Percentiles rank a stretch among this genome's conserved stretches.
phyloP scores from a whole-genome alignment of 2,329 filamentous ascomycete species.

The Neofusicoccum umdonicola region DNA sequence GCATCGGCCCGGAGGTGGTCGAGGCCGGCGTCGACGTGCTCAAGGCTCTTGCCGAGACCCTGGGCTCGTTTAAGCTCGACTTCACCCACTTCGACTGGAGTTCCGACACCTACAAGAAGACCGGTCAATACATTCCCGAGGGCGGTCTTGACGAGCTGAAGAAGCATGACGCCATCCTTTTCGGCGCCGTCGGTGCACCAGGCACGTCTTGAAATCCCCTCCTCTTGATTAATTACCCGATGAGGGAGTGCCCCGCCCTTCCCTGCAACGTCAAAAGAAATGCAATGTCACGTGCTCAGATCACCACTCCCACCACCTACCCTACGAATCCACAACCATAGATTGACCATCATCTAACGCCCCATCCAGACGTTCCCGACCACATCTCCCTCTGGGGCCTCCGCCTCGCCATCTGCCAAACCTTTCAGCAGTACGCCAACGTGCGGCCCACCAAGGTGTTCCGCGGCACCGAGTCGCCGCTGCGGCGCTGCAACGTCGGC shows the following conservation, averaged over 20 bases:
- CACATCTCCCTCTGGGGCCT: conserved; percentile 58
- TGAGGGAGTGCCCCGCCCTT: no score
- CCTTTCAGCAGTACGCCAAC: conserved; percentile 58
- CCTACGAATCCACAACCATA: background rate
- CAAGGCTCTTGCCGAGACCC: conserved; percentile 50
- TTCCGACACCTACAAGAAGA: conserved; percentile 64
- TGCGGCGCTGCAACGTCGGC: conserved; percentile 51
- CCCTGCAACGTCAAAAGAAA: no score
- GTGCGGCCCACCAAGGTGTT: conserved; percentile 60
- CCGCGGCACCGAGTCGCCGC: conserved; percentile 58
- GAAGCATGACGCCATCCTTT: conserved; percentile 64
- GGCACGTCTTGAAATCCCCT: conserved; percentile 26
- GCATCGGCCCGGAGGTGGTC: conserved; percentile 68
- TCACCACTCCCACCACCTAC: no score
- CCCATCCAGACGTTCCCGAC: conserved; percentile 50
- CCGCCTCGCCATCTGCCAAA: conserved; percentile 55
- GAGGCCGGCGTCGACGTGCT: conserved; percentile 62
- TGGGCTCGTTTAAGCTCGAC: conserved; percentile 58
- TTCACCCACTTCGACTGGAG: conserved; percentile 67
- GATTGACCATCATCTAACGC: background rate
- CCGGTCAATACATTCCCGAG: conserved; percentile 63
- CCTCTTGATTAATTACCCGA: no score
- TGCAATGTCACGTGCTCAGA: background rate
- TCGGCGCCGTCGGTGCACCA: conserved; percentile 65
- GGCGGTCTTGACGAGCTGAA: conserved; percentile 57